phyloP scores from a whole-genome alignment of 2,329 filamentous ascomycete genomes.

The Taxawa tesnikishii region DNA sequence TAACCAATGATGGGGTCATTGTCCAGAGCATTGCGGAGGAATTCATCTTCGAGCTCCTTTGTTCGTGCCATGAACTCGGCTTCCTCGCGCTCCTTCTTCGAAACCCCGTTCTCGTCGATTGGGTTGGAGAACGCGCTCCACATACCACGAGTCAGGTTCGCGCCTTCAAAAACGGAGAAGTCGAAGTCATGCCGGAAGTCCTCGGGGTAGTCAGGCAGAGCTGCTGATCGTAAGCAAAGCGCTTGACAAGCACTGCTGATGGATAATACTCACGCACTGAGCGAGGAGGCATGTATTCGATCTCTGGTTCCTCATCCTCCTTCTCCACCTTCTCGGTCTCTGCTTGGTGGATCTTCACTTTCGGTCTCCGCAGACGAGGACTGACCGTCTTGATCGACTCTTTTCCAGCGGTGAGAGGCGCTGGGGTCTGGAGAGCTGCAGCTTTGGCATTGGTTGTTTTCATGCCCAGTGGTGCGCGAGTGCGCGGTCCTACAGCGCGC shows the following conservation, averaged over 20 bases:
- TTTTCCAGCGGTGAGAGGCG: conserved; percentile 38
- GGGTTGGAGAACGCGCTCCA: conserved; percentile 38
- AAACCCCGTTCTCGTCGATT: conserved; percentile 48
- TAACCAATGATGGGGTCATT: conserved; percentile 6
- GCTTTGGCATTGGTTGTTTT: conserved; percentile 96
- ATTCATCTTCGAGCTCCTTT: not conserved
- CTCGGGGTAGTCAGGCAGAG: conserved; percentile 20
- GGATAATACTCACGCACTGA: conserved; percentile 34
- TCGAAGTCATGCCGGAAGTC: conserved; percentile 9
- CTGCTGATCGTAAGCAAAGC: conserved; percentile 3
- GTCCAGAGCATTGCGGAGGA: conserved; percentile 6
- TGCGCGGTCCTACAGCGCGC: conserved; percentile 42
- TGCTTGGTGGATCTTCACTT: conserved; percentile 51
- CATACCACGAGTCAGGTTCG: conserved; percentile 40
- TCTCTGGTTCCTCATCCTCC: conserved; percentile 54
- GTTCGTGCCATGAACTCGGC: not conserved
- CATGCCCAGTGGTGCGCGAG: conserved; percentile 72
- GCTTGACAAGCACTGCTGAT: not conserved
- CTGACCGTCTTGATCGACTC: conserved; percentile 33
- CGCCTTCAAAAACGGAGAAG: conserved; percentile 33
- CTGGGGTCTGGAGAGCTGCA: conserved; percentile 49
- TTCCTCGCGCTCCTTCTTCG: not conserved
- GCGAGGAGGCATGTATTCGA: conserved; percentile 80
- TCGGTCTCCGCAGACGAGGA: conserved; percentile 39
- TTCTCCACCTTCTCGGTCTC: conserved; percentile 23